phyloP scores from a whole-genome alignment of 78 protist species.

The Dictyostelium purpureum region DNA sequence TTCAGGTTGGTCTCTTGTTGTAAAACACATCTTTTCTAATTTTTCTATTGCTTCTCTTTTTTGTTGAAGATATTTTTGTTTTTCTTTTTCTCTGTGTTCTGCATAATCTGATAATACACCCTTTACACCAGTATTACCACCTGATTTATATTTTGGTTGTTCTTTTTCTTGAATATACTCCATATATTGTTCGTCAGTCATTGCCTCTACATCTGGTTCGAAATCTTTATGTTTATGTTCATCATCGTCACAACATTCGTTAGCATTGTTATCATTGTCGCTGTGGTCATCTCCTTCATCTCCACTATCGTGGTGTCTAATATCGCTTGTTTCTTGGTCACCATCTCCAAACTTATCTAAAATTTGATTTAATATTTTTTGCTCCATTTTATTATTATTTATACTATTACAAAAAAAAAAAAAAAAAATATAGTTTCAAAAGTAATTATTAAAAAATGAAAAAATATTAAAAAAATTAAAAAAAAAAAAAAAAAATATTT shows the following conservation, averaged over 20 bases:
- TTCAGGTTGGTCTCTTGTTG: conserved; percentile 26
- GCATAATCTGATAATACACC: conserved; percentile 75
- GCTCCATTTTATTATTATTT: background rate
- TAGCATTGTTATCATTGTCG: background rate
- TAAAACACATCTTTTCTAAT: conserved; percentile 41
- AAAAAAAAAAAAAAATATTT: background rate
- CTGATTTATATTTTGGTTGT: background rate
- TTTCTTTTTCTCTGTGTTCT: conserved; percentile 20
- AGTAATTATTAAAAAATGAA: background rate
- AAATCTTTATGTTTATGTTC: background rate
- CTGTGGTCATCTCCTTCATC: conserved; percentile 49
- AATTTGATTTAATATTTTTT: conserved; percentile 3
- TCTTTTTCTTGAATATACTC: background rate
- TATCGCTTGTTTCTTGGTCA: conserved; percentile 25
- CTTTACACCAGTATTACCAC: conserved; percentile 76
- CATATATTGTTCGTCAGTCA: conserved; percentile 16
- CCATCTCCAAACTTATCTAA: conserved; percentile 23
- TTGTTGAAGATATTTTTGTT: conserved; percentile 26
- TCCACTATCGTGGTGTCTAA: conserved; percentile 63
- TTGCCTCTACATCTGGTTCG: conserved; percentile 1
- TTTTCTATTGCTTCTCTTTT: background rate
- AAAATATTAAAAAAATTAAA: background rate
- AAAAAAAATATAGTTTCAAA: background rate
- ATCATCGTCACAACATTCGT: conserved; percentile 1
- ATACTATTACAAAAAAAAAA: background rate